Evolutionary conservation across 2,329 filamentous ascomycete species (phyloP).

Genomic region (Didymella keratinophila): DNA sequence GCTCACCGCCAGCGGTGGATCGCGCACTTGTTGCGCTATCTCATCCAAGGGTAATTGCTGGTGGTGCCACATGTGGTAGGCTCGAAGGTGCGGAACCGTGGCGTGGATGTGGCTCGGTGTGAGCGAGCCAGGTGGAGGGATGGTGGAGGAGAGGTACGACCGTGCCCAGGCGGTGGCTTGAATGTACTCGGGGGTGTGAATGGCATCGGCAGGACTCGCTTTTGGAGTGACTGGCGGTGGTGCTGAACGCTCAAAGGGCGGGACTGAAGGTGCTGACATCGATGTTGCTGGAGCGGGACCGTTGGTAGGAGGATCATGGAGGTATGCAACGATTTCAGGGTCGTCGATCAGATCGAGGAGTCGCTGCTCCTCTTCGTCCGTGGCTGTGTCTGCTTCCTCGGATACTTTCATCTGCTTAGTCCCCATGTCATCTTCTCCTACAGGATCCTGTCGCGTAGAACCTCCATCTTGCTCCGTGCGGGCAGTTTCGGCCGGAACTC

Average conservation of each 20-base stretch:
- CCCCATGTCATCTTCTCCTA: not conserved
- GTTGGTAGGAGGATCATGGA: not conserved
- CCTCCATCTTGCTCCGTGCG: not conserved
- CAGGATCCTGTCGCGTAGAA: not conserved
- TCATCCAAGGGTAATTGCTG: slow-evolving; percentile 35
- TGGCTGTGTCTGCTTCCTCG: not conserved
- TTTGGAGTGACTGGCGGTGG: not conserved
- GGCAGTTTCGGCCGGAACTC: not conserved
- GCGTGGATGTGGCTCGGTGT: slow-evolving; percentile 39
- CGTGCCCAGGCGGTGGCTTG: slow-evolving; percentile 43
- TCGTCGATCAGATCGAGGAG: slow-evolving; percentile 5
- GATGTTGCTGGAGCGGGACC: not conserved
- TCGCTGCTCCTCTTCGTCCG: not conserved
- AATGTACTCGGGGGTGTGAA: slow-evolving; percentile 30
- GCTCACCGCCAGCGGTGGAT: slow-evolving; percentile 40
- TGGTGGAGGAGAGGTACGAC: slow-evolving; percentile 37
- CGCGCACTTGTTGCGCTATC: slow-evolving; percentile 36
- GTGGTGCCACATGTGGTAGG: slow-evolving; percentile 47
- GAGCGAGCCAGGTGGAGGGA: slow-evolving; percentile 33
- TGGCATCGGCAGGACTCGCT: not conserved
- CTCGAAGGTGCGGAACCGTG: slow-evolving; percentile 42
- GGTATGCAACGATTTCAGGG: not conserved
- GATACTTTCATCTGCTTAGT: not conserved
- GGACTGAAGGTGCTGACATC: not conserved
- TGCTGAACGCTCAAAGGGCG: not conserved